phyloP scores from a whole-genome alignment of 108 stramenopile genomes.

The Aurantiochytrium sp. region DNA sequence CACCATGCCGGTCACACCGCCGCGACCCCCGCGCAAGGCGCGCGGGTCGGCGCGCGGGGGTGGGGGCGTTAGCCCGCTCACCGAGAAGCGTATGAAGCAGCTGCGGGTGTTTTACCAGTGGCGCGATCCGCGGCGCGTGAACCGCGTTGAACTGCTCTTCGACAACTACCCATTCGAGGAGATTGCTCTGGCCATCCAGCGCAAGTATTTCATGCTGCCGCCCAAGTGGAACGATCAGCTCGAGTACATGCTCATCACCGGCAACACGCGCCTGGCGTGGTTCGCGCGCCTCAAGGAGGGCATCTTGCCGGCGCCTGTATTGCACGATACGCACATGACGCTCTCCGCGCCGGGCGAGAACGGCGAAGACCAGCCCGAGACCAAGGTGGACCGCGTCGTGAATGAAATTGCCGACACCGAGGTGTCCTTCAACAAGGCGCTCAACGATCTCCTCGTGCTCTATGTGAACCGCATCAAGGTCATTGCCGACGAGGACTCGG shows the following conservation, averaged over 20 bases:
- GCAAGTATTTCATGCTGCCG: slow-evolving; percentile 32
- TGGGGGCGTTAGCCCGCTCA: background rate
- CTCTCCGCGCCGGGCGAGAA: background rate
- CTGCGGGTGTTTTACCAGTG: slow-evolving; percentile 29
- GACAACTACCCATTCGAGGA: slow-evolving; percentile 2
- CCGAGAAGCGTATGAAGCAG: background rate
- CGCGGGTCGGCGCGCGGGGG: background rate
- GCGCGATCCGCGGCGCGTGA: background rate
- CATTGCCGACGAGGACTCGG: background rate
- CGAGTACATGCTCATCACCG: background rate
- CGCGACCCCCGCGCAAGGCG: background rate
- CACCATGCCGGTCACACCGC: background rate
- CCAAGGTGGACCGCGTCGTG: background rate
- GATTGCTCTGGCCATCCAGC: slow-evolving; percentile 16
- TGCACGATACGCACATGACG: background rate
- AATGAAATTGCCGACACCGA: slow-evolving; percentile 20
- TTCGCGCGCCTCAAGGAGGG: slow-evolving; percentile 20
- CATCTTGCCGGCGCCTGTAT: background rate
- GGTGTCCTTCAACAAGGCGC: background rate
- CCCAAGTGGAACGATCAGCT: background rate
- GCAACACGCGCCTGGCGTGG: background rate
- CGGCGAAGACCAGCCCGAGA: background rate
- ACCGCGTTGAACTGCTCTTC: background rate
- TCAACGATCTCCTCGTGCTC: background rate
- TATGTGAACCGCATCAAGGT: background rate